phyloP scores from a whole-genome alignment of 345 rosid genomes.

The Lepidium africanum region DNA sequence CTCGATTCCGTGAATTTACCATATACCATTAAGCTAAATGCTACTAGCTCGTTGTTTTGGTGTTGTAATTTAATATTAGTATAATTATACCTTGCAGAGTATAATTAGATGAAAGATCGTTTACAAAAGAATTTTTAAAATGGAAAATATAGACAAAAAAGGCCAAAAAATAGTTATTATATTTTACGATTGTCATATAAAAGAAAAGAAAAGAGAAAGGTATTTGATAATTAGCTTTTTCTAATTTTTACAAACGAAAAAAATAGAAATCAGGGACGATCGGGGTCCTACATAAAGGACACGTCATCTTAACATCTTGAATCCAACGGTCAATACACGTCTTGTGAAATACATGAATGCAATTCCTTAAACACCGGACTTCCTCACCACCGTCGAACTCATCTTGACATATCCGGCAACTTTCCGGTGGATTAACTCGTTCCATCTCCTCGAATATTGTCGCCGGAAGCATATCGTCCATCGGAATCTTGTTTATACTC shows the following conservation, averaged over 20 bases:
- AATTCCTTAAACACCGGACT: constrained; percentile 67
- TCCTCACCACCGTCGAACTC: constrained; percentile 62
- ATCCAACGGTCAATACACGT: constrained; percentile 89
- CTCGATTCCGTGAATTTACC: too few relatives aligned
- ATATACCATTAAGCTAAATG: too few relatives aligned
- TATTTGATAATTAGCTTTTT: neutral
- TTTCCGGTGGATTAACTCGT: constrained; percentile 34
- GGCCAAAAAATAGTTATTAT: neutral
- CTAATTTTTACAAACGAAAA: constrained; percentile 6
- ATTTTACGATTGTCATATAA: neutral
- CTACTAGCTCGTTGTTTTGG: too few relatives aligned
- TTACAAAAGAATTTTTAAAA: too few relatives aligned
- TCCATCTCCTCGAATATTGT: constrained; percentile 31
- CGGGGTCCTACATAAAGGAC: constrained; percentile 79
- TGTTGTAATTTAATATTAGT: too few relatives aligned
- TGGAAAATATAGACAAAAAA: neutral
- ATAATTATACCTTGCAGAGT: too few relatives aligned
- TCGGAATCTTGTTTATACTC: constrained; percentile 15
- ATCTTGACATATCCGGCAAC: constrained; percentile 71
- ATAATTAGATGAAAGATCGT: too few relatives aligned
- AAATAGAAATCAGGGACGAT: constrained; percentile 52
- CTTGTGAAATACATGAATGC: constrained; percentile 71
- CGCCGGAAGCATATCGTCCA: constrained; percentile 58
- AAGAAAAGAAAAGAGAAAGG: too few relatives aligned
- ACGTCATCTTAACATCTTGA: constrained; percentile 59